Base-by-base conservation (phyloP, 148 eudicot species). In the Polygonum maritimum region DNA sequence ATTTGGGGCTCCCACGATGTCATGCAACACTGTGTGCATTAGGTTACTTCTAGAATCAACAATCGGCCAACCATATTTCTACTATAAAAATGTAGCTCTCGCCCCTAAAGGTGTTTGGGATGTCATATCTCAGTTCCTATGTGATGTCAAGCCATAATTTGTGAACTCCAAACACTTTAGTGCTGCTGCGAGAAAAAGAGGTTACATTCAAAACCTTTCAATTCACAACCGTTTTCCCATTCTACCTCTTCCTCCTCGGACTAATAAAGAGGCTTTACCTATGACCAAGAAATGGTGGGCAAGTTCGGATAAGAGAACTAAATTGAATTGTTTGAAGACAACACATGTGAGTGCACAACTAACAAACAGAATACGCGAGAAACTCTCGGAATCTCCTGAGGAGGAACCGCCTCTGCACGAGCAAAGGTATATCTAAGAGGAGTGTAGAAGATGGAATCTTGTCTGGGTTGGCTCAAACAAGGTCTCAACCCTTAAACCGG, bases 91-190 rank as follows among this genome's bases (percentile, higher is more conserved):
- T 73, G 97, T 94, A 19, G 98, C 98, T 0, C 82, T 94, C 31
- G 86, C 95, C 70, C 95, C 97, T 0, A 91, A 91, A 82, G 98
- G 98, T 18, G 93, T 86, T 33, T 94, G 98, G 97, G 94, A 90
- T 57, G 87, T 85, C 1, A 94, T 94, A 10, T 87, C 91, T 0
- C 82, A 92, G 1, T 91, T 88, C 55, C 77, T 91, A 0, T 91
- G 84, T 63, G 95, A 94, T 0, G 79, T 94, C 3, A 89, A 90
- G 38, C 97, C 98, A 0, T 95, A 94, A 39, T 94, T 94, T 75
- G 97, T 94, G 0, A 97, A 94, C 63, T 91, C 98, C 0, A 94
- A 91, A 75, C 86, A 71, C 39, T 90, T 94, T 31, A 88, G 88
- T 79, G 97, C 98, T 33, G 88, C 93, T 71, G 91, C 89, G 2